Evolutionary conservation across 495 filamentous ascomycete species (phyloP), one percentile per base, ranked within the genome.

Genomic region (Aspergillus leporis): DNA sequence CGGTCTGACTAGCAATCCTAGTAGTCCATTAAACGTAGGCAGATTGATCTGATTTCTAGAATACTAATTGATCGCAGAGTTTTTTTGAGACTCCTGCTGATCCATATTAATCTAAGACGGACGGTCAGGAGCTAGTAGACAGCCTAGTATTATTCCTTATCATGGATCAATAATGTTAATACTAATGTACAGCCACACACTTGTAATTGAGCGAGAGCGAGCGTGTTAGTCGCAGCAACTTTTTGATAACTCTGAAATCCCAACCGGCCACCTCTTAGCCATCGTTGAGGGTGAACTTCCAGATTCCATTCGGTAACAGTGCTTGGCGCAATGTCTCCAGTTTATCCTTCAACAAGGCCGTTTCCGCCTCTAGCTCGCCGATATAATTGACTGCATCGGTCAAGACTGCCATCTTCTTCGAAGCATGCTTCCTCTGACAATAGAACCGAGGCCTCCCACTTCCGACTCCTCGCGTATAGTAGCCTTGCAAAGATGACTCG

Each of bases 201-300:
- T 41, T 3, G 38, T 14, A 7, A 18, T 5, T 7, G 38, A 16
- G 14, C 31, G 31, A 13, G 5, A n/a, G 25, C 38, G 13, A 41
- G 38, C 16, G 14, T 41, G 38, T 41, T 3, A n/a, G 16, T 41
- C 4, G 14, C 13, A 41, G n/a, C 3, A 41, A 3, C 10, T 18
- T 41, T 13, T 36, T 10, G 8, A 14, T 10, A 12, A 36, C 34
- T 14, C 34, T 10, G 13, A 21, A 18, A 4, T 34, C 22, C 36
- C 16, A 32, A 52, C 3, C 22, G 3, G 10, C 16, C 6, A 38
- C 31, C 40, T 53, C 36, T 36, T 53, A 23, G 30, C 21, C 21
- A 3, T 53, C 51, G 31, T 53, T 53, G 1, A 53, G n/a, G 5
- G 51, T 53, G 31, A 40, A 53, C 16, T 53, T 53, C 51, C 51